Conservation (phyloP, 305 asterid genomes). For the Euphrasia arctica region DNA sequence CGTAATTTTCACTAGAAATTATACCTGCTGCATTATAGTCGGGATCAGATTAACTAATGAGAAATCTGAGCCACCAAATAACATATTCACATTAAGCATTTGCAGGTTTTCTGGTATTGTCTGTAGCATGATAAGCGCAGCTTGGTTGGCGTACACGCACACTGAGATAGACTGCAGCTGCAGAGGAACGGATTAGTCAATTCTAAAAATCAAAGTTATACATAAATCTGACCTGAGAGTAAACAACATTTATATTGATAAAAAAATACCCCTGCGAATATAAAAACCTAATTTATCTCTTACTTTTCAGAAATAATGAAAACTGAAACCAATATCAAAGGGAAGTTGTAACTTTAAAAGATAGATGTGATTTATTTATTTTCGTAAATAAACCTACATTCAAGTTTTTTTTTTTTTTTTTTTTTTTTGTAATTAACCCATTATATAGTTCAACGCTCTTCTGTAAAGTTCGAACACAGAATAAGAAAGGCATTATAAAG, state of each 20-base stretch:
- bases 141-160: constrained; percentile 38
- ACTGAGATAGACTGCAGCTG: constrained; percentile 26
- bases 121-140: constrained; percentile 38
- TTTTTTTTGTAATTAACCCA: not conserved
- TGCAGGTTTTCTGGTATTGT: constrained; percentile 28
- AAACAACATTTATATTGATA: too few relatives aligned
- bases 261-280: too few relatives aligned
- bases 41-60: constrained; percentile 33
- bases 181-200: not conserved
- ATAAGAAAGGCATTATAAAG: too few relatives aligned
- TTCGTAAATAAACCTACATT: not conserved
- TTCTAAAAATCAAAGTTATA: too few relatives aligned
- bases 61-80: constrained; percentile 32
- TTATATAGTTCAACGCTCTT: too few relatives aligned
- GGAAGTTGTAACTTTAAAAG: too few relatives aligned
- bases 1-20: not conserved
- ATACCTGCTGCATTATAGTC: constrained; percentile 37
- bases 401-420: not conserved
- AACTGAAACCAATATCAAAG: too few relatives aligned
- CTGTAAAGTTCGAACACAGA: too few relatives aligned
- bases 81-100: constrained; percentile 24
- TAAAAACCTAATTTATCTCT: too few relatives aligned
- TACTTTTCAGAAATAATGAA: too few relatives aligned
- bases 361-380: not conserved
- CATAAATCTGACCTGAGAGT: too few relatives aligned